Evolutionary conservation across 352 stramenopile species (phyloP).

Genomic region (Phytophthora fragariaefolia): DNA sequence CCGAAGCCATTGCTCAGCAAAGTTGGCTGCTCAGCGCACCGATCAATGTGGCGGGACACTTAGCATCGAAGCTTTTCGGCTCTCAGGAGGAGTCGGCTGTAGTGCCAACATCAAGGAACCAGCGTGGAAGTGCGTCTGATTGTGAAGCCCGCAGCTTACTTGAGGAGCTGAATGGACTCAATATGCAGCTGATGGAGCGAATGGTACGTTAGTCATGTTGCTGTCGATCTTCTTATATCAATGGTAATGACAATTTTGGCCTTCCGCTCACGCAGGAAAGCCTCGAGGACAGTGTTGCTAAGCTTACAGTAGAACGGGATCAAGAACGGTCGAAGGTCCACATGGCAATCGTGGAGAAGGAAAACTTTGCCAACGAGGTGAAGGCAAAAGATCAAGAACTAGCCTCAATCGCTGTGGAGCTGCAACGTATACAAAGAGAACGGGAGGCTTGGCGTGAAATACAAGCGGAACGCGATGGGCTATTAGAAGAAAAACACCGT

Average conservation of each 20-base stretch:
- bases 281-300: conserved; percentile 72
- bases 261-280: conserved; percentile 51
- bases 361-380: conserved; percentile 57
- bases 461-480: conserved; percentile 74
- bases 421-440: conserved; percentile 79
- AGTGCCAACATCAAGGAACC: conserved; percentile 26
- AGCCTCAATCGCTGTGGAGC: conserved; percentile 51
- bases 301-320: conserved; percentile 78
- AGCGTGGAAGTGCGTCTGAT: conserved; percentile 31
- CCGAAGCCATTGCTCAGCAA: conserved; percentile 58
- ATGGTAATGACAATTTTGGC: no score
- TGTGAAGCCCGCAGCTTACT: conserved; percentile 74
- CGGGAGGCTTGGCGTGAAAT: conserved; percentile 81
- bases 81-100: conserved; percentile 45
- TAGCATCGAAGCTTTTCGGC: conserved; percentile 77
- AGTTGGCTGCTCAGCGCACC: conserved; percentile 73
- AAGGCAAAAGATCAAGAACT: conserved; percentile 62
- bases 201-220: conserved; percentile 48
- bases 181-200: conserved; percentile 84
- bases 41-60: conserved; percentile 64
- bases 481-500: conserved; percentile 86
- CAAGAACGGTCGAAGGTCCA: conserved; percentile 76
- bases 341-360: conserved; percentile 68
- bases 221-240: no score
- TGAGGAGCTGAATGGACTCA: conserved; percentile 84